Evolutionary conservation across 2,329 filamentous ascomycete species (phyloP), one percentile per base, ranked within the genome.

Genomic region (Botrytis fragariae): DNA sequence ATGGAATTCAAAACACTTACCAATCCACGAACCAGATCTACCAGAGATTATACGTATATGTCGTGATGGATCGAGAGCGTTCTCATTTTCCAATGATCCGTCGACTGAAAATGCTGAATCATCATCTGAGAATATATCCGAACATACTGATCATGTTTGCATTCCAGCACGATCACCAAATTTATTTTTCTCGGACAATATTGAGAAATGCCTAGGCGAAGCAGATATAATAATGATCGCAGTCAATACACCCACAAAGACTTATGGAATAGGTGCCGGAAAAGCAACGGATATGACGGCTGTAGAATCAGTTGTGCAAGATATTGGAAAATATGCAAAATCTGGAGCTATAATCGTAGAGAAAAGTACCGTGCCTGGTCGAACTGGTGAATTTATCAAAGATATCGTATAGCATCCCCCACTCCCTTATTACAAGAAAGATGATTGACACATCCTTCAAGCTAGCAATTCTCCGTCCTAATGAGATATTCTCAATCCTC

Each of bases 221-320:
- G 92, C 93, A 20, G 92, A 95, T 79, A 83, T 95, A 62, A 87
- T 95, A 73, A 88, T 95, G 74, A 87, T 95, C 72, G 89, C 91
- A 22, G 93, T 95, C 77, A 93, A 94, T 81, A 95, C 93, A 0
- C 92, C 92, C 3, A 94, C 92, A 61, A 95, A 94, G 83, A 87
- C 84, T 51, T 87, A 87, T 65, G 92, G 92, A 72, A 83, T 89
- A 35, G 93, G 92, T 65, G 89, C 90, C 8, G 92, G 92, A 18
- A 87, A 86, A 76, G 92, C 92, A 0, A 91, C 91, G 25, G 91
- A 95, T 77, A 88, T 95, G 84, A 89, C 88, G 1, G 89, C 89
- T 18, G 88, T 95, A 39, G 92, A 95, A 81, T 88, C 88, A 29
- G 92, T 91, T 9, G 89, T 89, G 1, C 86, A 87, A 69, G 88